A percentile compares a stretch with the other conserved stretches of the same genome.
Conservation (phyloP, 495 filamentous ascomycete genomes). For the Terfezia boudieri region DNA sequence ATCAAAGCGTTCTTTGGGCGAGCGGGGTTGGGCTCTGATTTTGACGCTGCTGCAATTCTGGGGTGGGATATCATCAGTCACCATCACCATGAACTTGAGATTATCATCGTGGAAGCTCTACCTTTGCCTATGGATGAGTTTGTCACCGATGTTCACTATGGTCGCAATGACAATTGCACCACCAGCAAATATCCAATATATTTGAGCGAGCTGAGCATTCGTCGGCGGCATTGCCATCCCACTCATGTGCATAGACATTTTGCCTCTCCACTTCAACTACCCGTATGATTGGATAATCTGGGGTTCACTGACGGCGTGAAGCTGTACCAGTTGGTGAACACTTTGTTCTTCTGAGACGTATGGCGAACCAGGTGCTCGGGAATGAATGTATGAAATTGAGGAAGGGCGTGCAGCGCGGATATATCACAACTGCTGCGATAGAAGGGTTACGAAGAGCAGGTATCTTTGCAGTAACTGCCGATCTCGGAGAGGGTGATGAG, state of each 20-base stretch:
- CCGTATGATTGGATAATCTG: no score
- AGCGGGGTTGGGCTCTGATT: slow-evolving; percentile 32
- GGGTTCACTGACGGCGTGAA: no score
- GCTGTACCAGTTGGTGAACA: no score
- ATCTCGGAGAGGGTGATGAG: no score
- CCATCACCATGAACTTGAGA: neutral
- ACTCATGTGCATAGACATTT: neutral
- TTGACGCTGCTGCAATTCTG: slow-evolving; percentile 20
- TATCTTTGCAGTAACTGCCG: no score
- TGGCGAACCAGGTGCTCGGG: no score
- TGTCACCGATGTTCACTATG: slow-evolving; percentile 28
- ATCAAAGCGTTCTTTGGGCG: slow-evolving; percentile 37
- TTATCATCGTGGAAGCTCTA: slow-evolving; percentile 7
- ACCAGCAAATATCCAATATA: slow-evolving; percentile 41
- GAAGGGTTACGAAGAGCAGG: no score
- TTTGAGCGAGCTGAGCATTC: slow-evolving; percentile 26
- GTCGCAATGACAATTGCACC: slow-evolving; percentile 30
- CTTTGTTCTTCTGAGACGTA: no score
- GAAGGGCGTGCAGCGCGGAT: no score
- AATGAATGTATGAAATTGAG: no score
- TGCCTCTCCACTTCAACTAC: no score
- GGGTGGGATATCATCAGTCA: neutral
- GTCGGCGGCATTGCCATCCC: slow-evolving; percentile 2
- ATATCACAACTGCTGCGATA: no score
- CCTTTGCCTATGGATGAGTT: slow-evolving; percentile 28